Percentiles rank a stretch among this genome's conserved stretches.
phyloP scores from a whole-genome alignment of 495 filamentous ascomycete species.

The Hypoxylon rickii region DNA sequence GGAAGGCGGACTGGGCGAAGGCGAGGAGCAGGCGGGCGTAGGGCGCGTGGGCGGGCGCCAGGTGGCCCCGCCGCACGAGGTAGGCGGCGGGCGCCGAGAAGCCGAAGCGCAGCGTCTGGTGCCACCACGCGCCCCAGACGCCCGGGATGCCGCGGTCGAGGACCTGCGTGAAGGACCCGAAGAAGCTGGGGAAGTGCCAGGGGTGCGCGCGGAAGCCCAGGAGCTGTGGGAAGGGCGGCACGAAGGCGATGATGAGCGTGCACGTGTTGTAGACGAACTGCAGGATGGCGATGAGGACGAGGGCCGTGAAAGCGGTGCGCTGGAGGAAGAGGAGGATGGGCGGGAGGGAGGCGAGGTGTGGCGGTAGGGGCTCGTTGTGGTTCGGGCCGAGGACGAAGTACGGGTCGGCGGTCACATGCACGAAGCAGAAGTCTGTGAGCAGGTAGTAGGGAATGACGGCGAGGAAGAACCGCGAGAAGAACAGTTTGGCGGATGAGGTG shows the following conservation, averaged over 20 bases:
- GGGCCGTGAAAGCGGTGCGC: constrained; percentile 53
- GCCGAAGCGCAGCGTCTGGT: constrained; percentile 78
- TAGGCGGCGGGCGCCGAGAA: constrained; percentile 64
- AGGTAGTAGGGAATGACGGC: constrained; percentile 61
- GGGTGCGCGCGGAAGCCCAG: constrained; percentile 56
- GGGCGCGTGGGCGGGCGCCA: constrained; percentile 25
- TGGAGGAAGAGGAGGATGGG: constrained; percentile 57
- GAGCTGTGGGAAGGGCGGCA: constrained; percentile 47
- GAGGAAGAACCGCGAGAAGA: constrained; percentile 50
- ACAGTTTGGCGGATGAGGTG: constrained; percentile 47
- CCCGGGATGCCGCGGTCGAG: constrained; percentile 71
- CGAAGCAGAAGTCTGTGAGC: constrained; percentile 67
- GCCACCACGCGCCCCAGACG: constrained; percentile 86
- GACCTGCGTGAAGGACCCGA: constrained; percentile 61
- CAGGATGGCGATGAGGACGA: constrained; percentile 59
- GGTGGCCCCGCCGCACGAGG: constrained; percentile 49
- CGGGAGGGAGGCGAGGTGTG: constrained; percentile 47
- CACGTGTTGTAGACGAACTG: constrained; percentile 53
- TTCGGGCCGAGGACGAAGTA: constrained; percentile 68
- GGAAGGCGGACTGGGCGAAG: constrained; percentile 49
- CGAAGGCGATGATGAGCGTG: constrained; percentile 51
- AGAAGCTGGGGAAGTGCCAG: constrained; percentile 69
- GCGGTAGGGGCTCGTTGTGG: constrained; percentile 44
- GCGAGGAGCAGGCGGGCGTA: constrained; percentile 46
- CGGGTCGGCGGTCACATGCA: constrained; percentile 69